These are phyloP conservation scores for Mrakiaceae sp. DNA, from an alignment of 1,284 basidiomycete genomes.

Conservation along the genomic window DNA sequence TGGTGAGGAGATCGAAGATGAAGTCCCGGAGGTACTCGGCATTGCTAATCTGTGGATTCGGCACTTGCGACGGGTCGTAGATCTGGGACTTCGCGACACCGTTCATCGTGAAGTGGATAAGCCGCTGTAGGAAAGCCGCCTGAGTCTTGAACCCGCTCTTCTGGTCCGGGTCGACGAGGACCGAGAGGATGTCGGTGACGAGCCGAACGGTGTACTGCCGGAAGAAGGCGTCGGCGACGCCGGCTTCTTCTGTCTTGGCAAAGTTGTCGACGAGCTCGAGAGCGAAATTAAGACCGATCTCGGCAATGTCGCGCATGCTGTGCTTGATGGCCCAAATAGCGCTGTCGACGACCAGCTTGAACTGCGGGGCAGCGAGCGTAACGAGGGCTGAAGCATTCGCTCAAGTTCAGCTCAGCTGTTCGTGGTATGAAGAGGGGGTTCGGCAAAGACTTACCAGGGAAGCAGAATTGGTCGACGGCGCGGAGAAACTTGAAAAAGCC, in stretches of 20 bases:
- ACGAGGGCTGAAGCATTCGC: constrained; percentile 52
- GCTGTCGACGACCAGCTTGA: constrained; percentile 97
- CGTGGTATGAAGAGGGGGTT: background rate
- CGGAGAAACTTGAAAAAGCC: constrained; percentile 96
- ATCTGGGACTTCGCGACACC: constrained; percentile 72
- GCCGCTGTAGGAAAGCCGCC: constrained; percentile 73
- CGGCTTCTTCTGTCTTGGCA: constrained; percentile 56
- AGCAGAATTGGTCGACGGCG: constrained; percentile 88
- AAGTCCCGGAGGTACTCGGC: constrained; percentile 76
- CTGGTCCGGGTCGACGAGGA: constrained; percentile 95
- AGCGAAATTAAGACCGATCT: constrained; percentile 81
- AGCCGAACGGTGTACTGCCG: constrained; percentile 87
- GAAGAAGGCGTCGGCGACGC: constrained; percentile 72
- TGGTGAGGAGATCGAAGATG: constrained; percentile 71
- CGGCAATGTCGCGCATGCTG: constrained; percentile 97
- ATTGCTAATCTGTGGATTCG: constrained; percentile 69
- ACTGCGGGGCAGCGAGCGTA: constrained; percentile 76
- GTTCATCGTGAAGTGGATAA: constrained; percentile 87
- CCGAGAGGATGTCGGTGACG: constrained; percentile 93
- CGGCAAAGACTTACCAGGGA: constrained; percentile 56
- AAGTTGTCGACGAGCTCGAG: constrained; percentile 96
- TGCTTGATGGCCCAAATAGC: constrained; percentile 99
- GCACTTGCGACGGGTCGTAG: constrained; percentile 64
- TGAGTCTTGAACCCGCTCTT: constrained; percentile 95
- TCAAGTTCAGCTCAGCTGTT: constrained; percentile 3